Evolutionary conservation across 352 stramenopile genomes (phyloP).

Genomic region (Phytophthora hybrid): DNA sequence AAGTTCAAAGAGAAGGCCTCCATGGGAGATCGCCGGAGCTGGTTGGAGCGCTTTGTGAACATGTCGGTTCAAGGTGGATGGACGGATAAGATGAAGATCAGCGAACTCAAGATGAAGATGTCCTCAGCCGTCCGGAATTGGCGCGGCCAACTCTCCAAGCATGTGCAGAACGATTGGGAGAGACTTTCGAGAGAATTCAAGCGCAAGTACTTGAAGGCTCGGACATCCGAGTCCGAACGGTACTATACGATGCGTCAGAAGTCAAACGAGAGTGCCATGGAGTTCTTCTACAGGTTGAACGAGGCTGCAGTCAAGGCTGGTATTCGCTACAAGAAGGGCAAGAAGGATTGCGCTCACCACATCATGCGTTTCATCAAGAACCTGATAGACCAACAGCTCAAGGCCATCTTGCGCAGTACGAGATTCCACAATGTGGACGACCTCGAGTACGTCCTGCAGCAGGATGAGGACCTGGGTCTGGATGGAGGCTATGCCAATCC

Average conservation of each 20-base stretch:
- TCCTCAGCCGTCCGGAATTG: neutral
- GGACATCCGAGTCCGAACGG: neutral
- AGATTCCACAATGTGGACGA: neutral
- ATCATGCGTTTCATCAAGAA: too few relatives aligned
- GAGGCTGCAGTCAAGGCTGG: too few relatives aligned
- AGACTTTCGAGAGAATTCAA: neutral
- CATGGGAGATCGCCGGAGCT: neutral
- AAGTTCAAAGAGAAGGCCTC: conserved; percentile 6
- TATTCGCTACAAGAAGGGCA: too few relatives aligned
- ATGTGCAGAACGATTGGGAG: neutral
- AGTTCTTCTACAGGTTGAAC: too few relatives aligned
- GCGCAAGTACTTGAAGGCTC: neutral
- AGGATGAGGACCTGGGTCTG: neutral
- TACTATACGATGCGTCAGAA: conserved; percentile 14
- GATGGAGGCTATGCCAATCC: neutral
- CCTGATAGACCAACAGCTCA: too few relatives aligned
- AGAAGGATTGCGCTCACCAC: too few relatives aligned
- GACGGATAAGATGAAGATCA: neutral
- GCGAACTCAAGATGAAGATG: conserved; percentile 14
- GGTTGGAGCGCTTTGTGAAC: conserved; percentile 5
- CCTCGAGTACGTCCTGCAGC: neutral
- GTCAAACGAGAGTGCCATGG: neutral
- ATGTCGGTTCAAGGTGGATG: conserved; percentile 2
- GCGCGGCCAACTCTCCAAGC: conserved; percentile 3
- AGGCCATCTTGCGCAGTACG: too few relatives aligned